Evolutionary conservation across 805 yeast species (phyloP).

Genomic region (Wickerhamiella hasegawae): DNA sequence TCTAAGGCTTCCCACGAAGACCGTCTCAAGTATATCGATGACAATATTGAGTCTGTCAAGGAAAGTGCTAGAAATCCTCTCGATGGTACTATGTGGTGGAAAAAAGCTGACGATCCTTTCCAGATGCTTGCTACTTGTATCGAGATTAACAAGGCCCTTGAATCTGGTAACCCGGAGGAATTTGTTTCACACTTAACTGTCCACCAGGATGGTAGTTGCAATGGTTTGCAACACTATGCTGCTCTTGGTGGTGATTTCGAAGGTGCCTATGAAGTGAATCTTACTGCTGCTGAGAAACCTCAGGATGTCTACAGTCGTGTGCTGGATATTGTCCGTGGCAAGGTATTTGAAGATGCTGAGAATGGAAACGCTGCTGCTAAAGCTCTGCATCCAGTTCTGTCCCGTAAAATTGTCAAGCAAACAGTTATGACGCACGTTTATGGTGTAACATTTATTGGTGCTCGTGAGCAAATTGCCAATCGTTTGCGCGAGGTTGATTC

Average conservation of each 20-base stretch:
- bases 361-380: slow-evolving; percentile 19
- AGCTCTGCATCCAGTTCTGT: slow-evolving; percentile 43
- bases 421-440: slow-evolving; percentile 97
- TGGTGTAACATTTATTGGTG: slow-evolving; percentile 92
- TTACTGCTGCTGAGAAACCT: slow-evolving; percentile 38
- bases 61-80: slow-evolving; percentile 35
- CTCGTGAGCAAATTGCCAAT: slow-evolving; percentile 71
- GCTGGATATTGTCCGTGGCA: slow-evolving; percentile 30
- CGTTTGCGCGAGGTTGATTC: slow-evolving; percentile 49
- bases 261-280: slow-evolving; percentile 48
- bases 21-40: slow-evolving; percentile 34
- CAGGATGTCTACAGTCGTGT: slow-evolving; percentile 48
- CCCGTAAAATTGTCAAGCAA: slow-evolving; percentile 84
- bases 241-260: slow-evolving; percentile 55
- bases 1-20: slow-evolving; percentile 39
- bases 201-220: slow-evolving; percentile 55
- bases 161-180: slow-evolving; percentile 29
- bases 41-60: slow-evolving; percentile 28
- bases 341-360: slow-evolving; percentile 32
- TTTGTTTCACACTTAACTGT: slow-evolving; percentile 38
- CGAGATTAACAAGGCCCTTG: slow-evolving; percentile 35
- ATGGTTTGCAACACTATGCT: slow-evolving; percentile 55
- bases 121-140: slow-evolving; percentile 41
- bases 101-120: slow-evolving; percentile 44
- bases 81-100: slow-evolving; percentile 36